phyloP scores from a whole-genome alignment of 163 green algal species.

The Prototheca cutis region DNA sequence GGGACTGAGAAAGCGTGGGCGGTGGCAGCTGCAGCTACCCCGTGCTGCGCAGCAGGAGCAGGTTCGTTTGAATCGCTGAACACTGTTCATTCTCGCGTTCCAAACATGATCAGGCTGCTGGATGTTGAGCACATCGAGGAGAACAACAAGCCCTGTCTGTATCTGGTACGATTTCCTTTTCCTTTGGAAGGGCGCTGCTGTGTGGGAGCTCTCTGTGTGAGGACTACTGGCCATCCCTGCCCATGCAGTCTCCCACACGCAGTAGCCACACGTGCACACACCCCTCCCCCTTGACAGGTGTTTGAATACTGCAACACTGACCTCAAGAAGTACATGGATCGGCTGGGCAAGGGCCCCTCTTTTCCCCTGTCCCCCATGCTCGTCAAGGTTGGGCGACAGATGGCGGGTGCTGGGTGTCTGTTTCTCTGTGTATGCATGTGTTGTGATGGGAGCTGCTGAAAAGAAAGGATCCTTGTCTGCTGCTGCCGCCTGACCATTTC shows the following conservation, averaged over 20 bases:
- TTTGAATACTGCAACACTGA: conserved; percentile 97
- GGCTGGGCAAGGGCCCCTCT: conserved; percentile 74
- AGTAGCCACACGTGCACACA: no score
- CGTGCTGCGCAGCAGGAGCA: no score
- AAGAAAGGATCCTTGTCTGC: no score
- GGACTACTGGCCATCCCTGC: no score
- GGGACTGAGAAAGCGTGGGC: not conserved
- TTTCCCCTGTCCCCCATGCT: conserved; percentile 48
- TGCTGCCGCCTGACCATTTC: no score
- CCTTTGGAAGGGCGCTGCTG: not conserved
- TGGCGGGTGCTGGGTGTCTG: no score
- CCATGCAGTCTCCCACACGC: no score
- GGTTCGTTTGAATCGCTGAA: no score
- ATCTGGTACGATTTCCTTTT: conserved; percentile 61
- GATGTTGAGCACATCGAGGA: conserved; percentile 95
- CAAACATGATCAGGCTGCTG: conserved; percentile 84
- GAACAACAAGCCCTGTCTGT: conserved; percentile 90
- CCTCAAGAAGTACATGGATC: conserved; percentile 99
- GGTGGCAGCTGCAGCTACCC: no score
- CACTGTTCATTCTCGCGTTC: no score
- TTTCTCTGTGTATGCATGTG: no score
- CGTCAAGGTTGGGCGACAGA: conserved; percentile 64
- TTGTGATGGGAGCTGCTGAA: no score
- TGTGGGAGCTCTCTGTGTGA: not conserved
- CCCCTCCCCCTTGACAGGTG: conserved; percentile 63